Evolutionary conservation across 768 basidiomycete genomes (phyloP), one percentile per base, ranked within the genome.

Genomic region (Cystofilobasidium bisporidii): DNA sequence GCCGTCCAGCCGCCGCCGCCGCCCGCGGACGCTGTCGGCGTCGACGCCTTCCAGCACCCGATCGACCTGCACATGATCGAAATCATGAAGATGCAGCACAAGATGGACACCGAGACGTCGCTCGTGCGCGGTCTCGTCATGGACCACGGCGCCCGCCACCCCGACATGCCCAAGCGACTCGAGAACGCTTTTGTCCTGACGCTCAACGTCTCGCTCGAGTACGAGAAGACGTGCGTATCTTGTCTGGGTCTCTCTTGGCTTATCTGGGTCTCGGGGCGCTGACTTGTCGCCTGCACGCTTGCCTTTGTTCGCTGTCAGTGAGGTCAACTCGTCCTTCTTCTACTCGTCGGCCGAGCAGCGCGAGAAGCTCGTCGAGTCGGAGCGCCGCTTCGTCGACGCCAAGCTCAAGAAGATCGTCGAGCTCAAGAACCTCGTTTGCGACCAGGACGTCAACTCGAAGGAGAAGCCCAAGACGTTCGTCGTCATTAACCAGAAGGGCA

Each of bases 11-110:
- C 77, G 56, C 87, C 86, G 18, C 82, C 85, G 40, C 79, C 83
- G 26, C 68, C 75, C 18, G 71, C 71, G 14, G 75, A 72, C 47
- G 74, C 82, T 33, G 80, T 80, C 81, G 85, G 88, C 85, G 72
- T 28, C 38, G 85, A 87, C 74, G 84, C 85, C 72, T 87, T 84
- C 82, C 83, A 82, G 63, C 86, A 92, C 72, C 91, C 93, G 60
- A 93, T 98, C 75, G 96, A 99, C 80, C 81, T 99, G 65, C 94
- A 98, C 79, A 99, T 99, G 96, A 81, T 99, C 61, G 96, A 99
- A 79, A 86, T 98, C 70, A 98, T 98, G 96, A 98, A 98, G 81
- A 99, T 99, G 96, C 94, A 96, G 78, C 96, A 99, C 80, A 88
- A 93, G 73, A 93, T 88, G 50, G 91, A 96, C 70, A 91, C 91